These are phyloP conservation scores for Magnusiomyces fungicola DNA, from an alignment of 1,139 yeast genomes.

Conservation along the genomic window DNA sequence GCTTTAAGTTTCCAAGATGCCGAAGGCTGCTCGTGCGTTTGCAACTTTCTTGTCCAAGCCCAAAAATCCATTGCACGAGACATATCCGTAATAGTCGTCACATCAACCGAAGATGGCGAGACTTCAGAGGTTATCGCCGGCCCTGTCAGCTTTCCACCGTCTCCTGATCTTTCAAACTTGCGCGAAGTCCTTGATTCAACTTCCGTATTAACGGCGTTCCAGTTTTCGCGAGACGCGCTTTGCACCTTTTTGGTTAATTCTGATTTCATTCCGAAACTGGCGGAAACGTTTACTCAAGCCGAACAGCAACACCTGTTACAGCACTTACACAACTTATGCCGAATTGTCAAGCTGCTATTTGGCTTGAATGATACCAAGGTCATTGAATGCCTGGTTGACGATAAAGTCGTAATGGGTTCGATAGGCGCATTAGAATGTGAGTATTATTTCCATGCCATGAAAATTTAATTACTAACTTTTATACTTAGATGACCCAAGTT, in stretches of 20 bases:
- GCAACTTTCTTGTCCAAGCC: conserved; percentile 68
- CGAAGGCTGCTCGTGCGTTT: conserved; percentile 77
- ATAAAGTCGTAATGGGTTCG: conserved; percentile 52
- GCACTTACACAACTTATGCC: conserved; percentile 59
- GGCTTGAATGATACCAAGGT: conserved; percentile 64
- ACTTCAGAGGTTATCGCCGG: conserved; percentile 76
- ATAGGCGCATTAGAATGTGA: conserved; percentile 73
- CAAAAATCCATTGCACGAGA: conserved; percentile 59
- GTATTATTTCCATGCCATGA: conserved; percentile 6
- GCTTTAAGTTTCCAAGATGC: conserved; percentile 91
- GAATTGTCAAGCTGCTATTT: conserved; percentile 56
- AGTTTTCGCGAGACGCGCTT: conserved; percentile 31
- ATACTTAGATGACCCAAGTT: conserved; percentile 62
- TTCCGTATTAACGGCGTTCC: conserved; percentile 19
- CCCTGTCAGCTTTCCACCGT: conserved; percentile 62
- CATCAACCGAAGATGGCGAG: conserved; percentile 41
- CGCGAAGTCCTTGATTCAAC: conserved; percentile 43
- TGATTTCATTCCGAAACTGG: conserved; percentile 48
- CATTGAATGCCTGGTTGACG: conserved; percentile 59
- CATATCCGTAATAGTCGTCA: conserved; percentile 64
- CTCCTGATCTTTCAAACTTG: conserved; percentile 40
- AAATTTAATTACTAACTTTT: background rate
- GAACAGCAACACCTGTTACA: conserved; percentile 47
- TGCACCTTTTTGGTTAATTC: conserved; percentile 26
- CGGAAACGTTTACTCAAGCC: conserved; percentile 46